These are phyloP conservation scores for Aspergillus ochraceoroseus DNA, from an alignment of 2,329 filamentous ascomycete species.

Conservation along the genomic window DNA sequence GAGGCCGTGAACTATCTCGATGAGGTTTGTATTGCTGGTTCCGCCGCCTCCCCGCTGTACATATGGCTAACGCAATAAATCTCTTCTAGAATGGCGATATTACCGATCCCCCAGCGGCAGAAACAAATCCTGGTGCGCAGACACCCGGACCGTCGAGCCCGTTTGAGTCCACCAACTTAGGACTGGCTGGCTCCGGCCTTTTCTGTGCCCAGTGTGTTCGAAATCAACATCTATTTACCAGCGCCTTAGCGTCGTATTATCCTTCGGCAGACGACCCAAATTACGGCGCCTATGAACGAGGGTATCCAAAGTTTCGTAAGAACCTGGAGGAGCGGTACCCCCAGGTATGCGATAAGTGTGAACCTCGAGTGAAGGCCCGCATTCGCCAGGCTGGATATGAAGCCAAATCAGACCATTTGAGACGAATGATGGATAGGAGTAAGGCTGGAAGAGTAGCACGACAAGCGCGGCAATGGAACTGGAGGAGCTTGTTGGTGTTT, in stretches of 20 bases:
- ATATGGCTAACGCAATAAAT: conserved; percentile 19
- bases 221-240: conserved; percentile 79
- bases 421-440: conserved; percentile 66
- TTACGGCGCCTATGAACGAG: conserved; percentile 63
- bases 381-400: conserved; percentile 70
- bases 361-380: conserved; percentile 64
- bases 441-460: conserved; percentile 34
- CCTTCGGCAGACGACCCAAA: conserved; percentile 61
- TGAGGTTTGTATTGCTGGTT: conserved; percentile 55
- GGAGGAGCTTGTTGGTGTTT: conserved; percentile 43
- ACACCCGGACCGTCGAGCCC: conserved; percentile 44
- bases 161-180: conserved; percentile 28
- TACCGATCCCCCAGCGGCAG: conserved; percentile 70
- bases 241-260: conserved; percentile 74
- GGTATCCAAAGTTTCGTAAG: conserved; percentile 64
- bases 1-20: conserved; percentile 87
- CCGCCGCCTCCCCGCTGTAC: conserved; percentile 15
- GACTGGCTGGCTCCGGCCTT: conserved; percentile 37
- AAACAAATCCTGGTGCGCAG: conserved; percentile 43
- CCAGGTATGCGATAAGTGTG: conserved; percentile 78
- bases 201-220: conserved; percentile 77
- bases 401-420: conserved; percentile 75
- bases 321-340: conserved; percentile 79
- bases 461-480: conserved; percentile 36
- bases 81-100: conserved; percentile 70